These are phyloP conservation scores for Triticum timopheevii DNA, from an alignment of 176 grass and related monocot genomes.

Conservation along the genomic window DNA sequence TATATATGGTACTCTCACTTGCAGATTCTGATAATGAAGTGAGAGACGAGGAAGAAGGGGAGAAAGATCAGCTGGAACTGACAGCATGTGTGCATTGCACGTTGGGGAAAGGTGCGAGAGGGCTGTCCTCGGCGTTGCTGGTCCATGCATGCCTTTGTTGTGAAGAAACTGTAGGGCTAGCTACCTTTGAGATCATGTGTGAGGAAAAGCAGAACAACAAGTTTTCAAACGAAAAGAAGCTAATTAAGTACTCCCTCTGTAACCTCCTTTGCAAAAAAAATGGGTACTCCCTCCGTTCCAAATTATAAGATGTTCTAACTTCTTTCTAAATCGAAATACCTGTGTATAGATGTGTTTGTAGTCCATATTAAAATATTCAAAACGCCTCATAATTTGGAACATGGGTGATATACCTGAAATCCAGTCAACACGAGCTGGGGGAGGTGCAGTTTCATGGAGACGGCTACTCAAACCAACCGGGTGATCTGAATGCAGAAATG, in stretches of 20 bases:
- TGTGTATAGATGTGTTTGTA: no score
- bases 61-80: slow-evolving; percentile 32
- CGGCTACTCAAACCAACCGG: neutral
- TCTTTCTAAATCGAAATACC: no score
- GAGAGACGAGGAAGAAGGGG: neutral
- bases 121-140: neutral
- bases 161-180: slow-evolving; percentile 41
- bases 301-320: no score
- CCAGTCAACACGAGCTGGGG: no score
- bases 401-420: no score
- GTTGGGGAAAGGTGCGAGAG: slow-evolving; percentile 32
- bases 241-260: no score
- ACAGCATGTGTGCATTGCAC: slow-evolving; percentile 21
- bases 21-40: neutral
- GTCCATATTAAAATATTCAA: no score
- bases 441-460: neutral
- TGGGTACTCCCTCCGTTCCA: no score
- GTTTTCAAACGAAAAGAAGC: no score
- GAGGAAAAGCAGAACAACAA: neutral
- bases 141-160: slow-evolving; percentile 36
- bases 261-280: no score
- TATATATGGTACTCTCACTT: no score
- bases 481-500: neutral
- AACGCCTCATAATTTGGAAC: no score
- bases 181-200: neutral